Base-by-base conservation (phyloP, 768 basidiomycete genomes). In the Boletus sp. region DNA sequence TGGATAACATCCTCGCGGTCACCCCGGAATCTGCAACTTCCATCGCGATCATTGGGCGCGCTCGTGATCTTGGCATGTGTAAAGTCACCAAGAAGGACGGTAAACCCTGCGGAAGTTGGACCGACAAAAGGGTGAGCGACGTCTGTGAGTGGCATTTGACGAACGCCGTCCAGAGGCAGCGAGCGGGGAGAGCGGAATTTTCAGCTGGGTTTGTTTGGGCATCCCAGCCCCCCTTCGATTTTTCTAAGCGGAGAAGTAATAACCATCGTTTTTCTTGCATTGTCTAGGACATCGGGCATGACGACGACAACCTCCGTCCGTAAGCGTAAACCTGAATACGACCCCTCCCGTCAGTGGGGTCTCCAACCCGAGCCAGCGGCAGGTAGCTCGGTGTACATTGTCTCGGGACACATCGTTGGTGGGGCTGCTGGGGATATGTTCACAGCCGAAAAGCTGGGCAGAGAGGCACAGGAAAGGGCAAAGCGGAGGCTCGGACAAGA, bases 91-190 rank as follows among this genome's bases (percentile, higher is more conserved):
- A 87, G 65, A 80, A 81, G 49, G 93, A 96, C 54, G 93, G 93
- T 1, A 86, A 87, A 47, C 63, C 77, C 2, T 98, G 97, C 61
- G 84, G 84, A 9, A 80, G 84, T 50, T 98, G 96, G 96, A 91
- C 85, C 47, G 96, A 99, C 72, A 92, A 87, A 59, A 85, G 93
- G 29, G 79, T 89, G 63, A 80, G 83, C 67, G 87, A 90, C 19
- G 85, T 90, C 4, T 99, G 97, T 70, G 95, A 98, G 40, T 99
- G 83, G 71, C 97, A 99, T 72, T 70, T 98, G 38, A 86, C 92
- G 56, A 78, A 79, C 23, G 90, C 94, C 0, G 83, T 98, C 4
- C 79, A 91, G 69, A 75, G 83, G 21, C 77, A 80, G 15, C 78
- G 93, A 9, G 86, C 88, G 0, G 82, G 81, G 0, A 80, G 96